Base-by-base conservation (phyloP, 208 protist species). In the Trypanosoma lewisi region DNA sequence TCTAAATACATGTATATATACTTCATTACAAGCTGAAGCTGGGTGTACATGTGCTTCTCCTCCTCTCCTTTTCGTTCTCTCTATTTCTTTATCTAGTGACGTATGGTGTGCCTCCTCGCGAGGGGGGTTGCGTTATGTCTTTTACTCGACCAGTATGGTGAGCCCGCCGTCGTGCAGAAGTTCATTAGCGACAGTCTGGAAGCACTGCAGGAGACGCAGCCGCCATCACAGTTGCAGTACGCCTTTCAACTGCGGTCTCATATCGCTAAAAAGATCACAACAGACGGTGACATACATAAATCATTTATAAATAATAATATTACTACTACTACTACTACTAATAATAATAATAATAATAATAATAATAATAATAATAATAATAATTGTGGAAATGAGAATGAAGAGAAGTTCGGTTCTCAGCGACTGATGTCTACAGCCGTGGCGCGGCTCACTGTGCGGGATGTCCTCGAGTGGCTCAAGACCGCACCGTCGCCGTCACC, bases 71-170 rank as follows among this genome's bases (percentile, higher is more conserved):
- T 51, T 49, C 21, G 30, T 27, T 28, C 21, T 45, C 36, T 45
- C n/a, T 47, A 25, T 58, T 31, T 31, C 7, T 58, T 51, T 36
- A 34, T 36, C 45, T 62, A 19, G 14, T 23, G 16, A 17, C 19
- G 17, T 25, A 77, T 77, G 71, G 71, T 77, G 31, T 67, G 62
- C 34, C 17, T 77, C 28, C 23, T 72, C 14, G 63, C 71, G 6
- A 44, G 28, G 30, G 65, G 48, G 31, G 33, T 57, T 45, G 23
- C 23, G 2, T 42, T 77, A 2, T 77, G 71, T 53, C 27, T 69
- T 2, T 27, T 77, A 25, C 39, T 77, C 2, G 71, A 77, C 28
- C 14, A 39, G 6, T 36, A 30, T 12, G 63, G 56, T 11, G 56
- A 62, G 19, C 56, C 50, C 33, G 17, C 30, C 16, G 50, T 49